phyloP scores from a whole-genome alignment of 306 rosid genomes.

The Herpetospermum pedunculosum region DNA sequence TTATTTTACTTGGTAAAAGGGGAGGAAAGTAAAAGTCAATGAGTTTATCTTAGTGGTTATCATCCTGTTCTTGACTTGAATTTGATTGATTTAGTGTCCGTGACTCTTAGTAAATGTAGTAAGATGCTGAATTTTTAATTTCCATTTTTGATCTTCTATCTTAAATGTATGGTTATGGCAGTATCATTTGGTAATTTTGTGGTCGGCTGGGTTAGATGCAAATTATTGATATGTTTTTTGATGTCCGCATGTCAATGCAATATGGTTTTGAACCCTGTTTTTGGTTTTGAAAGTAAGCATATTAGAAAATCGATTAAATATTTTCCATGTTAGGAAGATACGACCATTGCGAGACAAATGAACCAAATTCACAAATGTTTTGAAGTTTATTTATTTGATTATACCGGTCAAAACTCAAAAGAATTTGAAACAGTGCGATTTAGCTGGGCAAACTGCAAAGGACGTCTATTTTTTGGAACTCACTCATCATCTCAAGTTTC shows the following conservation, averaged over 20 bases:
- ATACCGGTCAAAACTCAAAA: background rate
- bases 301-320: background rate
- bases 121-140: background rate
- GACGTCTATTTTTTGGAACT: background rate
- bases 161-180: background rate
- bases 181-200: background rate
- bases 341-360: too few relatives aligned
- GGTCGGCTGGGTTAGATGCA: background rate
- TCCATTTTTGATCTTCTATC: background rate
- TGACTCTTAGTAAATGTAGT: background rate
- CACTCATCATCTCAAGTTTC: background rate
- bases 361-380: background rate
- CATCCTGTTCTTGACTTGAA: background rate
- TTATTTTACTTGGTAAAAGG: background rate
- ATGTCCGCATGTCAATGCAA: background rate
- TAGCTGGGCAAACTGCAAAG: background rate
- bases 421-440: background rate
- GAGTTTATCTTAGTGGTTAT: background rate
- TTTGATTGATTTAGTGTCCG: background rate
- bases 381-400: background rate
- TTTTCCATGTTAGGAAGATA: background rate
- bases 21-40: background rate
- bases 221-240: background rate
- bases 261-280: background rate
- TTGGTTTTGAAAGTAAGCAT: background rate